Evolutionary conservation across 2,329 filamentous ascomycete genomes (phyloP).

Genomic region (Cordyceps militaris): DNA sequence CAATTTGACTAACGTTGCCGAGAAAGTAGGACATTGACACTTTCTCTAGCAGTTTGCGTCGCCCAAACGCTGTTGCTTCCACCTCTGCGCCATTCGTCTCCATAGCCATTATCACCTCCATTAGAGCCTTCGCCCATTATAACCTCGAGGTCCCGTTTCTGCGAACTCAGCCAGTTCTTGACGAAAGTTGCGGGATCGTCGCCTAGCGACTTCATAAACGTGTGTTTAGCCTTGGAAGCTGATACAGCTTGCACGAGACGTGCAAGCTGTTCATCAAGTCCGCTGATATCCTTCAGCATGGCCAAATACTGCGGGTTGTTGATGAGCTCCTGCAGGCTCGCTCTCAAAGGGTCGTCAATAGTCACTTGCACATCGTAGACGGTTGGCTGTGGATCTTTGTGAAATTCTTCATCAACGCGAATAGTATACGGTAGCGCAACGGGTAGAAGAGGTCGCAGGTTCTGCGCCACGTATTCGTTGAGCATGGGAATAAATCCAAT

Average conservation of each 20-base stretch:
- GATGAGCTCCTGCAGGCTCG: constrained; percentile 57
- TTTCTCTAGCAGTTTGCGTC: constrained; percentile 53
- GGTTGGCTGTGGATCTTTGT: constrained; percentile 67
- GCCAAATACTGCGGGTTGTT: constrained; percentile 62
- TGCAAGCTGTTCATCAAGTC: constrained; percentile 79
- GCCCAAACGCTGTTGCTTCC: constrained; percentile 49
- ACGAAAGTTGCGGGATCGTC: constrained; percentile 81
- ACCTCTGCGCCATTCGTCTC: constrained; percentile 63
- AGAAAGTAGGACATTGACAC: constrained; percentile 53
- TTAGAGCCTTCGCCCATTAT: constrained; percentile 74
- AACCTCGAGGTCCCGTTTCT: constrained; percentile 84
- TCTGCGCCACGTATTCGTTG: constrained; percentile 68
- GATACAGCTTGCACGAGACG: constrained; percentile 74
- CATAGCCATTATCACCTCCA: constrained; percentile 46
- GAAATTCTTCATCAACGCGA: constrained; percentile 79
- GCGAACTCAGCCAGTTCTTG: constrained; percentile 79
- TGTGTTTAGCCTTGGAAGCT: constrained; percentile 82
- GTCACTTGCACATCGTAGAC: constrained; percentile 85
- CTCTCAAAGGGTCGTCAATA: constrained; percentile 73
- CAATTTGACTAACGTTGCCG: constrained; percentile 35
- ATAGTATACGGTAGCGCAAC: constrained; percentile 87
- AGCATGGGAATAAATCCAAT: constrained; percentile 80
- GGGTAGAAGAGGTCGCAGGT: constrained; percentile 73
- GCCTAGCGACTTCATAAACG: constrained; percentile 72
- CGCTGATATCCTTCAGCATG: constrained; percentile 68